phyloP scores from a whole-genome alignment of 176 grass and related monocot species.

The Oryza glumipatula region DNA sequence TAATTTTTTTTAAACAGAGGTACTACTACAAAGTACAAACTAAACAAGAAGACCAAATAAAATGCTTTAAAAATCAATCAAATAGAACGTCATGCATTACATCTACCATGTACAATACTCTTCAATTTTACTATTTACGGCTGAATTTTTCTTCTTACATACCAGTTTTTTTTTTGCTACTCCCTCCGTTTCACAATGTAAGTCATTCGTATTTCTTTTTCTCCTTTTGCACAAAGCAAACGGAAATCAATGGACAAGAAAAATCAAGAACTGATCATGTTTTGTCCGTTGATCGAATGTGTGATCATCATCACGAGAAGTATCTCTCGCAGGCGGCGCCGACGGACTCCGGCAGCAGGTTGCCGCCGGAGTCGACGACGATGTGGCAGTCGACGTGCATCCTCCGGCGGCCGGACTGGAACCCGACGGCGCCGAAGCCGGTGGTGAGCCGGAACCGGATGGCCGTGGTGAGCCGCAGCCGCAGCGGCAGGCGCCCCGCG shows the following conservation, averaged over 20 bases:
- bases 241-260: too few species aligned
- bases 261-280: too few species aligned
- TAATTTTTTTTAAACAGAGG: background rate
- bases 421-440: background rate
- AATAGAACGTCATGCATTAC: background rate
- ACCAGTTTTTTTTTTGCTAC: background rate
- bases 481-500: slow-evolving; percentile 37
- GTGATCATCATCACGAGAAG: slow-evolving; percentile 1
- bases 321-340: slow-evolving; percentile 39
- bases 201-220: too few species aligned
- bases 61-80: background rate
- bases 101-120: background rate
- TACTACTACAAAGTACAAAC: background rate
- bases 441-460: slow-evolving; percentile 47
- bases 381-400: slow-evolving; percentile 58
- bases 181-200: background rate
- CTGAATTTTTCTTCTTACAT: background rate
- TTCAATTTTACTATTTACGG: background rate
- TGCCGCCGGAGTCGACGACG: slow-evolving; percentile 38
- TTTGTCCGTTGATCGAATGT: background rate
- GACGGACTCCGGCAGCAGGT: slow-evolving; percentile 24
- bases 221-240: too few species aligned
- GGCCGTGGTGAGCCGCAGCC: slow-evolving; percentile 45
- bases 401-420: slow-evolving; percentile 42
- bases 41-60: background rate